A percentile compares a stretch with the other conserved stretches of the same genome.
Conservation (phyloP, 2,329 filamentous ascomycete species). For the Zymoseptoria ardabiliae region DNA sequence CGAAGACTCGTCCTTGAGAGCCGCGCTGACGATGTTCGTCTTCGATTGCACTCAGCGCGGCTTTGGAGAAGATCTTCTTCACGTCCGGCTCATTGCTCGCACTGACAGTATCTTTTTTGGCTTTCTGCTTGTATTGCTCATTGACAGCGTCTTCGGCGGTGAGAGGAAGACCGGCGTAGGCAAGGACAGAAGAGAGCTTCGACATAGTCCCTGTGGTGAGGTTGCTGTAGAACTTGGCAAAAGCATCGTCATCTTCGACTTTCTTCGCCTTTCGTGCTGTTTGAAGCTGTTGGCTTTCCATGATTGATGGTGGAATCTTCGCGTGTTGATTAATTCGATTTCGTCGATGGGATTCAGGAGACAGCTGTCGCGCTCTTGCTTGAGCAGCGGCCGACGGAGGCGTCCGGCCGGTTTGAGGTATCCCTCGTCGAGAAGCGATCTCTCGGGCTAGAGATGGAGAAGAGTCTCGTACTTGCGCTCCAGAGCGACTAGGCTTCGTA, state of each 20-base stretch:
- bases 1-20: conserved; percentile 47
- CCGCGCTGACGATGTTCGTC: conserved; percentile 47
- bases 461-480: conserved; percentile 24
- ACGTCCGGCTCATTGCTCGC: conserved; percentile 56
- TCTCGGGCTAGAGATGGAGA: conserved; percentile 32
- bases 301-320: conserved; percentile 25
- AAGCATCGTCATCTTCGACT: conserved; percentile 54
- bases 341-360: conserved; percentile 24
- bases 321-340: conserved; percentile 7
- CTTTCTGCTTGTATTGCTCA: conserved; percentile 20
- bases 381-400: conserved; percentile 23
- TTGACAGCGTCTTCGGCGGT: conserved; percentile 26
- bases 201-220: conserved; percentile 82
- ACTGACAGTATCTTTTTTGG: conserved; percentile 25
- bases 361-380: conserved; percentile 24
- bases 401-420: conserved; percentile 22
- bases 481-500: conserved; percentile 17
- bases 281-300: conserved; percentile 23
- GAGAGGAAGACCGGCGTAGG: conserved; percentile 85
- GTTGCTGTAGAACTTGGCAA: conserved; percentile 79
- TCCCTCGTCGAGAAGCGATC: conserved; percentile 33
- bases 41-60: conserved; percentile 70
- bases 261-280: conserved; percentile 13
- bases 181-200: conserved; percentile 79
- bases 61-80: conserved; percentile 74